Percentiles rank a stretch among this genome's conserved stretches.
Evolutionary conservation across 495 filamentous ascomycete genomes (phyloP).

Genomic region (Penicillium waksmanii): DNA sequence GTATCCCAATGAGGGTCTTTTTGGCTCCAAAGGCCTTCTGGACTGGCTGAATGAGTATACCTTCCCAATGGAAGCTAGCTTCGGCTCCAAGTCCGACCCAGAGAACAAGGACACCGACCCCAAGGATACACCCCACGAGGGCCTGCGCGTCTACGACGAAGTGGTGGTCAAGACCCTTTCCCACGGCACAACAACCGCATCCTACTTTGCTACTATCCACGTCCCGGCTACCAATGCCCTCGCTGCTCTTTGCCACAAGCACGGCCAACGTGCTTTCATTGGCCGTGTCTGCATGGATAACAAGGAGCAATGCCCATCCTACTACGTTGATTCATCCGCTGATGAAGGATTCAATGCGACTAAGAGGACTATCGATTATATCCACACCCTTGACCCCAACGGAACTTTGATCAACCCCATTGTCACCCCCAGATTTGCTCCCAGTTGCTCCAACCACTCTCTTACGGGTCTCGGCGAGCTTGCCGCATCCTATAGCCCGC

Average conservation of each 20-base stretch:
- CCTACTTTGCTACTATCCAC: slow-evolving; percentile 90
- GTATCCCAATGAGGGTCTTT: slow-evolving; percentile 90
- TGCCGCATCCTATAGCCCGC: slow-evolving; percentile 54
- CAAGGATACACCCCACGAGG: slow-evolving; percentile 41
- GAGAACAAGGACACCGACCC: slow-evolving; percentile 20
- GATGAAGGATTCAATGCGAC: slow-evolving; percentile 59
- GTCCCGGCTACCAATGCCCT: slow-evolving; percentile 84
- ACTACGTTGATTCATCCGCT: slow-evolving; percentile 71
- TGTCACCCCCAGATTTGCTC: slow-evolving; percentile 88
- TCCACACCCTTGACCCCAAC: slow-evolving; percentile 63
- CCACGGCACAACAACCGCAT: slow-evolving; percentile 86
- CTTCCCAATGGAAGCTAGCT: slow-evolving; percentile 85
- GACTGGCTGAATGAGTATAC: slow-evolving; percentile 94
- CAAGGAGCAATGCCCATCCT: slow-evolving; percentile 60
- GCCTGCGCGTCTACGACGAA: slow-evolving; percentile 67
- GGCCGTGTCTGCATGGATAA: slow-evolving; percentile 92
- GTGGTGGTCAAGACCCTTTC: slow-evolving; percentile 78
- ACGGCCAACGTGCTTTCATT: slow-evolving; percentile 87
- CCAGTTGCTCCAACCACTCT: slow-evolving; percentile 63
- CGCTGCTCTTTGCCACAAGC: slow-evolving; percentile 71
- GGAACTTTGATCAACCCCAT: slow-evolving; percentile 68
- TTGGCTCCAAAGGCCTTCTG: slow-evolving; percentile 85
- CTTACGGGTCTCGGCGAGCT: slow-evolving; percentile 66
- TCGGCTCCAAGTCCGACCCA: slow-evolving; percentile 40
- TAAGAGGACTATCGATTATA: slow-evolving; percentile 63